These are phyloP conservation scores for Trichomonas gallinae DNA, from an alignment of 208 protist genomes.

Conservation along the genomic window DNA sequence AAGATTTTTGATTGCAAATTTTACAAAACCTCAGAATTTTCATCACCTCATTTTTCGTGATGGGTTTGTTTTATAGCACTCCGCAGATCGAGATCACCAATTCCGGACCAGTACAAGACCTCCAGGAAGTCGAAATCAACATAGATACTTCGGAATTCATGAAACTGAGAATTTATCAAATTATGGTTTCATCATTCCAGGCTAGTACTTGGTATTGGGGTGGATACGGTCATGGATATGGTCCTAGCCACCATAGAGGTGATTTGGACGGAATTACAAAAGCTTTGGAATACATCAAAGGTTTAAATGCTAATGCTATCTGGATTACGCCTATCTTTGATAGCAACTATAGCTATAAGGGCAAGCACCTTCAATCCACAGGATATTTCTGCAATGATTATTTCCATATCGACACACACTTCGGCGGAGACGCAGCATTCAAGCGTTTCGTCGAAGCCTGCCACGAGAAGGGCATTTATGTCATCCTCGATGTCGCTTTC, in stretches of 20 bases:
- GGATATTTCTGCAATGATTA: not conserved
- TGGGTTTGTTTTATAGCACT: not conserved
- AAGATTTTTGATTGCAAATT: too few species aligned
- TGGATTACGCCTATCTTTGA: conserved; percentile 13
- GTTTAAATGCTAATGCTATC: not conserved
- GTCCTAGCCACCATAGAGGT: not conserved
- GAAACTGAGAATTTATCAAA: not conserved
- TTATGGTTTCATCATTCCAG: not conserved
- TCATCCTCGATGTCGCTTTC: not conserved
- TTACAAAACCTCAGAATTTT: too few species aligned
- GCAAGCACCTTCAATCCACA: not conserved
- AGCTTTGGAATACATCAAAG: not conserved
- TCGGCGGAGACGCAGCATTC: not conserved
- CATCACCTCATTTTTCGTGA: not conserved
- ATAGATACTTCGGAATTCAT: not conserved
- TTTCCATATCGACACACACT: not conserved
- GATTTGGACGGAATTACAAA: not conserved
- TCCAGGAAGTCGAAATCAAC: not conserved
- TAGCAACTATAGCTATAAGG: not conserved
- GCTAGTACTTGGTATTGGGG: not conserved
- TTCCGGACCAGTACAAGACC: not conserved
- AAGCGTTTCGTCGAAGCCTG: not conserved
- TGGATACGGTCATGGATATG: not conserved
- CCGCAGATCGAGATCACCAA: not conserved
- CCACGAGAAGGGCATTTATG: not conserved